Conservation (phyloP, 1,139 yeast species). For the Scheffersomyces cryptocercus region DNA sequence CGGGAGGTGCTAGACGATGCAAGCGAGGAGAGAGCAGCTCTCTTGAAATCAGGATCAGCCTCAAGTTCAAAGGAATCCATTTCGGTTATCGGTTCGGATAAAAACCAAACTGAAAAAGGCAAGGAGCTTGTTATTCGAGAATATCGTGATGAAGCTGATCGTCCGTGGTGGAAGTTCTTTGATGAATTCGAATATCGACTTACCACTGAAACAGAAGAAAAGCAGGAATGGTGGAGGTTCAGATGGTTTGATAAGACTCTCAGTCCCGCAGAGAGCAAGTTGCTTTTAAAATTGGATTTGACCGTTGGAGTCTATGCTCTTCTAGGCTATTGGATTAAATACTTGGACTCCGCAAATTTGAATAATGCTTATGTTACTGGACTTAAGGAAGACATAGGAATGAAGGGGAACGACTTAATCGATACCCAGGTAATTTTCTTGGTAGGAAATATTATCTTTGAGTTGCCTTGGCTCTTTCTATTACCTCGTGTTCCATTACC, state of each 20-base stretch:
- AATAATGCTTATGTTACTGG: slow-evolving; percentile 33
- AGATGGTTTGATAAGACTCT: slow-evolving; percentile 22
- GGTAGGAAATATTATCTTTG: slow-evolving; percentile 28
- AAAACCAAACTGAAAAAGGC: slow-evolving; percentile 1
- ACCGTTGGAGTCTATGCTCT: slow-evolving; percentile 26
- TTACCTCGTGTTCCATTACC: slow-evolving; percentile 23
- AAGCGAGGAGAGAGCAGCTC: slow-evolving; percentile 2
- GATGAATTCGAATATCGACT: slow-evolving; percentile 32
- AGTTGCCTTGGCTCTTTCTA: slow-evolving; percentile 24
- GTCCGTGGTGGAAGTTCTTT: slow-evolving; percentile 32
- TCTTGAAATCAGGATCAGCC: not conserved
- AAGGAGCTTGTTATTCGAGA: slow-evolving; percentile 13
- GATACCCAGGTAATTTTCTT: slow-evolving; percentile 27
- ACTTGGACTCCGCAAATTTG: slow-evolving; percentile 21
- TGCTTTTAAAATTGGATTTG: slow-evolving; percentile 26
- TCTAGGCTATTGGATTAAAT: slow-evolving; percentile 30
- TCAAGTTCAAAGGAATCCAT: not conserved
- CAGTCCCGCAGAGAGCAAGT: slow-evolving; percentile 19
- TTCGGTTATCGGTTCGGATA: not conserved
- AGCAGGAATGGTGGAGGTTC: slow-evolving; percentile 20
- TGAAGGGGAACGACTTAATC: slow-evolving; percentile 32
- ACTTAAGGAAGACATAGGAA: slow-evolving; percentile 23
- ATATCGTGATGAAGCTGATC: slow-evolving; percentile 30
- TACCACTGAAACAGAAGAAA: slow-evolving; percentile 11
- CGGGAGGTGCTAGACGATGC: slow-evolving; percentile 14